Base-by-base conservation (phyloP, 2,329 filamentous ascomycete genomes). In the Corinectria fuckeliana region DNA sequence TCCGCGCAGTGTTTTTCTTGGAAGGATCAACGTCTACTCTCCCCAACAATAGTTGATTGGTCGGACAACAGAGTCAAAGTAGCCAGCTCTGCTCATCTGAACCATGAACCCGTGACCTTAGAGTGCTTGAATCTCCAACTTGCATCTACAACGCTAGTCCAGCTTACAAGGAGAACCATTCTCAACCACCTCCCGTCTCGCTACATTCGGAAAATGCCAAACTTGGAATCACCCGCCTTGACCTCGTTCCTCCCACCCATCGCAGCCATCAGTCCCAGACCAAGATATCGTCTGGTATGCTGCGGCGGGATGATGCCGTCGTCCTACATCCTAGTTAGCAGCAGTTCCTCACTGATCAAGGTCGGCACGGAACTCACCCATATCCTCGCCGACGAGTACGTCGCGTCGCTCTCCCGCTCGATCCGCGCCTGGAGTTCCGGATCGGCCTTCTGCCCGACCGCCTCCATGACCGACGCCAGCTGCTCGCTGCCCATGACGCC, bases 401-500 rank as follows among this genome's bases (percentile, higher is more conserved):
- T 87, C 1, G 92, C 92, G 68, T 97, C 91, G 54, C 91, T 96
- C 80, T 98, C 94, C 50, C 84, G 83, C 73, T 98, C 94, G 68
- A 99, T 98, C 44, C 94, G 84, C 38, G 87, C 87, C 77, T 90
- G 91, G 61, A 98, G 80, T 62, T 88, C 89, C 0, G 91, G 90
- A 73, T 97, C 93, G 1, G 88, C 88, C 60, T 87, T 87, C 77
- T 91, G 91, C 8, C 94, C 93, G 0, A 99, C 94, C 2, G 93
- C 91, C 78, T 93, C 91, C 95, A 99, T 98, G 62, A 99, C 95
- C 4, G 90, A 86, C 7, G 90, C 89, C 32, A 99, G 82, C 80
- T 98, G 94, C 78, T 97, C 94, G 38, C 91, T 85, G 18, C 95
- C 95, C 95, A 99, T 99, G 69, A 99, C 93, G 28, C 91, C 92